Evolutionary conservation across 139 green algal species (phyloP), one percentile per base, ranked within the genome.

Genomic region (Haematococcus lacustris): DNA sequence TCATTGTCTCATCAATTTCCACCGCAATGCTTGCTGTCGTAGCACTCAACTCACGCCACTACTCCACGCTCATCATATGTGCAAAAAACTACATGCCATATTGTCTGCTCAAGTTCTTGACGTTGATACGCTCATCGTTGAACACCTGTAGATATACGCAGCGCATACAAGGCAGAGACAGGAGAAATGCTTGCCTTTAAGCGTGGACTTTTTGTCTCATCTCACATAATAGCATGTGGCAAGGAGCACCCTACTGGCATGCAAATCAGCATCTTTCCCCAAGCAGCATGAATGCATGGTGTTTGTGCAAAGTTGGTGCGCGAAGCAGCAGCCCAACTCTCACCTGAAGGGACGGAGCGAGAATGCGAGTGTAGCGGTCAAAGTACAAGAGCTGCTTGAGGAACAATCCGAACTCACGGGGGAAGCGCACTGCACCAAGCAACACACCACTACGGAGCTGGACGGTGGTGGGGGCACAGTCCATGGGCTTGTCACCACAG

Each of bases 301-400:
- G n/a, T n/a, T n/a, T n/a, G n/a, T n/a, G n/a, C n/a, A n/a, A n/a
- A n/a, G n/a, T n/a, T n/a, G n/a, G n/a, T n/a, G n/a, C n/a, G n/a
- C n/a, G n/a, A n/a, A n/a, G n/a, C n/a, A n/a, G n/a, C n/a, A n/a
- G n/a, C n/a, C n/a, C n/a, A n/a, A n/a, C n/a, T n/a, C n/a, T n/a
- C 32, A 86, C 79, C 69, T 87, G 76, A 23, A 93, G 69, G 50
- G 68, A 74, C 0, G 90, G 93, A 9, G 94, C 92, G 25, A 98
- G 78, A 23, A 96, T 75, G 23, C 86, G 82, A 1, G 89, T 92
- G 80, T 97, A 99, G 30, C 94, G 80, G 77, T 96, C 94, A 79
- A 97, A 97, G 87, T 97, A 97, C 9, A 97, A 77, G 38, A 97
- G 70, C 83, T 98, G 94, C 87, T 99, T 99, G 13, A 99, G 64